phyloP scores from a whole-genome alignment of 2,329 filamentous ascomycete species.

The Phaeosphaeria sp. region DNA sequence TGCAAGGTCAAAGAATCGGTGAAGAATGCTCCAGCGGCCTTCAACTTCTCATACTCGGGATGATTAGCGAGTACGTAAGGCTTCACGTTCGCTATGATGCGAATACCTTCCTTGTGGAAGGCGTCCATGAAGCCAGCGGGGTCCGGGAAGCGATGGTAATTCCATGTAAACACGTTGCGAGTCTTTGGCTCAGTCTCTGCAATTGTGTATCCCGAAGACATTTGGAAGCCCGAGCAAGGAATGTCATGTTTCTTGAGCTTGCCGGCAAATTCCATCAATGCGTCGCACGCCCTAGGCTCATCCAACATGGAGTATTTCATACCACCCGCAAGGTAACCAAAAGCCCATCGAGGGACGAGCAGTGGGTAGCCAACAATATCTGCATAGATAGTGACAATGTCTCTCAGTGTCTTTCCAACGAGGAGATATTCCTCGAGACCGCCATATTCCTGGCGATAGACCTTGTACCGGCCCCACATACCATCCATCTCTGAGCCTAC shows the following conservation, averaged over 20 bases:
- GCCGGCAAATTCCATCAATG: conserved; percentile 65
- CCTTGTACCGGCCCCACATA: conserved; percentile 77
- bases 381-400: conserved; percentile 71
- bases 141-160: conserved; percentile 72
- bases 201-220: conserved; percentile 76
- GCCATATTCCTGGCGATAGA: conserved; percentile 74
- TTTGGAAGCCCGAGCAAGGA: conserved; percentile 74
- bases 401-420: conserved; percentile 69
- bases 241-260: conserved; percentile 71
- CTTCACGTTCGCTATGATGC: conserved; percentile 75
- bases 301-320: conserved; percentile 67
- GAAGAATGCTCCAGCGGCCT: conserved; percentile 68
- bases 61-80: conserved; percentile 73
- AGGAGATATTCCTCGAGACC: conserved; percentile 76
- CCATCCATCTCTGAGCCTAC: conserved; percentile 77
- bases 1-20: conserved; percentile 58
- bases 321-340: conserved; percentile 75
- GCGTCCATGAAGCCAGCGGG: conserved; percentile 68
- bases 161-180: conserved; percentile 76
- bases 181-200: conserved; percentile 72
- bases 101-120: conserved; percentile 69
- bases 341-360: conserved; percentile 74
- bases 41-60: conserved; percentile 69
- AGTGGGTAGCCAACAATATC: conserved; percentile 72
- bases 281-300: conserved; percentile 62